Conservation (phyloP, 1,139 yeast genomes). For the Nakaseomyces nivariensis region DNA sequence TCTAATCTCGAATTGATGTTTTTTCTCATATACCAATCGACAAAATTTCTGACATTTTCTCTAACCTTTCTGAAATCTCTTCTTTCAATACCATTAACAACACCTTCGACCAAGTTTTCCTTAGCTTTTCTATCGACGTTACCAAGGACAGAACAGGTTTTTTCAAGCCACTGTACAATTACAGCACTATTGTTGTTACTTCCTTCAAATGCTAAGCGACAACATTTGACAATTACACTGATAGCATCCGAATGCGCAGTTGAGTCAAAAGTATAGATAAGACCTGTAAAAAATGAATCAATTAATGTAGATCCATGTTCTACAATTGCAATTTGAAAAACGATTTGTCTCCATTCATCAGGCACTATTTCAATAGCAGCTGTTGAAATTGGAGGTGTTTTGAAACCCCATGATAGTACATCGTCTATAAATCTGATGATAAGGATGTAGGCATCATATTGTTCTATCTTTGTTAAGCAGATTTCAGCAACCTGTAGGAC, state of each 20-base stretch:
- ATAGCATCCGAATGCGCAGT: slow-evolving; percentile 71
- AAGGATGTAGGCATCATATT: slow-evolving; percentile 60
- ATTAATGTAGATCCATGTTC: slow-evolving; percentile 51
- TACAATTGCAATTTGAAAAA: slow-evolving; percentile 31
- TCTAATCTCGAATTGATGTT: slow-evolving; percentile 48
- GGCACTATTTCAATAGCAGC: slow-evolving; percentile 48
- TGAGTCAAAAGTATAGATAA: slow-evolving; percentile 60
- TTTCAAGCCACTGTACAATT: slow-evolving; percentile 48
- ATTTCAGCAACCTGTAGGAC: slow-evolving; percentile 49
- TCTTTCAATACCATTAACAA: slow-evolving; percentile 51
- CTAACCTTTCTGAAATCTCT: slow-evolving; percentile 70
- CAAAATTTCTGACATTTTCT: slow-evolving; percentile 60
- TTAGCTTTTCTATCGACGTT: slow-evolving; percentile 59
- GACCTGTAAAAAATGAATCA: slow-evolving; percentile 48
- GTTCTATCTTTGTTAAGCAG: slow-evolving; percentile 47
- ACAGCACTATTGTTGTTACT: slow-evolving; percentile 24
- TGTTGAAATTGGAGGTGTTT: slow-evolving; percentile 63
- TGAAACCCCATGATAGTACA: slow-evolving; percentile 74
- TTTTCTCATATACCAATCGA: slow-evolving; percentile 74
- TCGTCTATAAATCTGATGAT: slow-evolving; percentile 72
- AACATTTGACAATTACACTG: slow-evolving; percentile 59
- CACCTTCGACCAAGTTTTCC: slow-evolving; percentile 45
- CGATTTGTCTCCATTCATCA: slow-evolving; percentile 43
- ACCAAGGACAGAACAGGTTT: slow-evolving; percentile 41
- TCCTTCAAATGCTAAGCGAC: slow-evolving; percentile 39